Percentiles rank a stretch among this genome's conserved stretches.
phyloP scores from a whole-genome alignment of 495 filamentous ascomycete species.

The Penicillium ochrochloron region DNA sequence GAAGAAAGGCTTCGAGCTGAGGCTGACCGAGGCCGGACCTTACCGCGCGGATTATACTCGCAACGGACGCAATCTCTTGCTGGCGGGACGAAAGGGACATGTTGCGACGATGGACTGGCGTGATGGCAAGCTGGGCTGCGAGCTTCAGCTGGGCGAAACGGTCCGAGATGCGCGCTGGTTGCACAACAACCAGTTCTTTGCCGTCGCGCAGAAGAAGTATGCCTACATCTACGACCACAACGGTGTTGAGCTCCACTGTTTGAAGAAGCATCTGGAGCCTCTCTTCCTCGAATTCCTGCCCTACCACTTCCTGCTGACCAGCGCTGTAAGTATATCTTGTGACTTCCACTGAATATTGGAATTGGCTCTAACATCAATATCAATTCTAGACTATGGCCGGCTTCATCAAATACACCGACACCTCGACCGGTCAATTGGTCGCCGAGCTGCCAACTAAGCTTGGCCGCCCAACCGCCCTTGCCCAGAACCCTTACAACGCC shows the following conservation, averaged over 20 bases:
- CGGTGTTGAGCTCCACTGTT: conserved; percentile 89
- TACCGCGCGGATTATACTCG: conserved; percentile 86
- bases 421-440: conserved; percentile 85
- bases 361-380: conserved; percentile 10
- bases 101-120: conserved; percentile 97
- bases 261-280: conserved; percentile 90
- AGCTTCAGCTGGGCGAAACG: conserved; percentile 88
- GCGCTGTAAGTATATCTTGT: conserved; percentile 61
- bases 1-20: conserved; percentile 90
- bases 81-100: conserved; percentile 93
- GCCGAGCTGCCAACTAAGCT: conserved; percentile 80
- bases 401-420: conserved; percentile 92
- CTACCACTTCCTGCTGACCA: conserved; percentile 93
- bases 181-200: conserved; percentile 95
- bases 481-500: conserved; percentile 89
- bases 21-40: conserved; percentile 79
- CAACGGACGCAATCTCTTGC: conserved; percentile 81
- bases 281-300: conserved; percentile 93
- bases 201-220: conserved; percentile 97
- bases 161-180: conserved; percentile 89
- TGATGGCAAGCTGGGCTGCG: conserved; percentile 84
- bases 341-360: not conserved
- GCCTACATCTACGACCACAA: conserved; percentile 91
- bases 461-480: conserved; percentile 81
- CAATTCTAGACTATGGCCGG: conserved; percentile 71